Conservation (phyloP, 345 rosid genomes). For the Eucalyptus sp. region DNA sequence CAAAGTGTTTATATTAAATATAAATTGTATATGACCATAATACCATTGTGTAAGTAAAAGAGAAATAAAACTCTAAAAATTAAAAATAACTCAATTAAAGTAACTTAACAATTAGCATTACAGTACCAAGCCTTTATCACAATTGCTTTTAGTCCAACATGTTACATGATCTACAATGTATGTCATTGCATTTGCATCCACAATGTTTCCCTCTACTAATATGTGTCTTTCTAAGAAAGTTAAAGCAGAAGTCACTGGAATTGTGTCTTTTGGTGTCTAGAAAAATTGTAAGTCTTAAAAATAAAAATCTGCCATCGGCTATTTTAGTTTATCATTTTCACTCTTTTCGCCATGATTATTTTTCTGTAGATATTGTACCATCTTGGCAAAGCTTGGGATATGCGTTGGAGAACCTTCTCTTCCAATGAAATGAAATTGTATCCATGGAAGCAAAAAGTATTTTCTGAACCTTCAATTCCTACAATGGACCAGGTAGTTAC, state of each 20-base stretch:
- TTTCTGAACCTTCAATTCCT: constrained; percentile 50
- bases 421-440: constrained; percentile 12
- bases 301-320: neutral
- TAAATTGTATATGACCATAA: too few relatives aligned
- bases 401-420: constrained; percentile 57
- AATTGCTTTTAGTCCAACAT: neutral
- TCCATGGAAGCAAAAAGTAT: constrained; percentile 23
- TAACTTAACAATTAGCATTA: neutral
- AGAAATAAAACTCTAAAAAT: too few relatives aligned
- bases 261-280: neutral
- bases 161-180: neutral
- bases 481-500: constrained; percentile 50
- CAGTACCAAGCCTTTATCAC: neutral
- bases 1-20: too few relatives aligned
- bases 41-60: too few relatives aligned
- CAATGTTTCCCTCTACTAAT: neutral
- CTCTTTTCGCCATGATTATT: neutral
- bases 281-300: neutral
- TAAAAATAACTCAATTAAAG: too few relatives aligned
- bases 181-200: neutral
- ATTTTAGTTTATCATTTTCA: neutral
- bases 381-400: constrained; percentile 76
- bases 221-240: neutral
- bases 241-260: neutral
- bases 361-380: constrained; percentile 72